Conservation (phyloP, 2,329 filamentous ascomycete genomes). For the Graphium sp. region DNA sequence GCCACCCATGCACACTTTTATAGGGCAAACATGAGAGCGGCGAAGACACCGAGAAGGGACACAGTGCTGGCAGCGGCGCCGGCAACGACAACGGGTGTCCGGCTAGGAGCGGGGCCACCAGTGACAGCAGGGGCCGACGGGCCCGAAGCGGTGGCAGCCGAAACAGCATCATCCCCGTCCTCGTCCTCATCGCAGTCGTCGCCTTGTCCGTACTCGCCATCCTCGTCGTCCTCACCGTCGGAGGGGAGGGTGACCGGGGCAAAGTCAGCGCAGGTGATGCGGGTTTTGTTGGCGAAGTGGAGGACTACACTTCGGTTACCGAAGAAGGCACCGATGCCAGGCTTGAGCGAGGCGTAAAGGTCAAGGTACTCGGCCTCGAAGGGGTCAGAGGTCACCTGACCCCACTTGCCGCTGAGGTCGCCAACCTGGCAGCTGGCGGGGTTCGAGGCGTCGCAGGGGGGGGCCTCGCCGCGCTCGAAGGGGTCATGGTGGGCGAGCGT, state of each 20-base stretch:
- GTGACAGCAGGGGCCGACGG: neutral
- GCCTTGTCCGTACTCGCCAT: too few relatives aligned
- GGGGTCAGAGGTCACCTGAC: slow-evolving; percentile 34
- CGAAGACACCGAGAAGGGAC: slow-evolving; percentile 2
- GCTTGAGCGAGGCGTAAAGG: slow-evolving; percentile 34
- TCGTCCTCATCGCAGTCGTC: slow-evolving; percentile 1
- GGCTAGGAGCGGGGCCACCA: neutral
- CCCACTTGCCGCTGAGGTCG: slow-evolving; percentile 61
- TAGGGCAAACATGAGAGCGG: slow-evolving; percentile 2
- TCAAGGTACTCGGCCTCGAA: slow-evolving; percentile 36
- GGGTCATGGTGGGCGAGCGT: slow-evolving; percentile 58
- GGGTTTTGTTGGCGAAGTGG: slow-evolving; percentile 46
- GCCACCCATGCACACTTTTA: too few relatives aligned
- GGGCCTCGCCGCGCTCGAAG: slow-evolving; percentile 42
- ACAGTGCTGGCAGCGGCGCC: slow-evolving; percentile 1
- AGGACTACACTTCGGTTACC: slow-evolving; percentile 48
- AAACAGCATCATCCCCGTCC: neutral
- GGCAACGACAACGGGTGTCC: neutral
- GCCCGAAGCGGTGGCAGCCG: neutral
- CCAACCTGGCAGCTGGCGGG: slow-evolving; percentile 59
- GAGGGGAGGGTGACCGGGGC: slow-evolving; percentile 4
- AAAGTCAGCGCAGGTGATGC: slow-evolving; percentile 51
- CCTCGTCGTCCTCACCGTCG: slow-evolving; percentile 1
- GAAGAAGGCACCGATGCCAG: slow-evolving; percentile 37
- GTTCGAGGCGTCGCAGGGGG: slow-evolving; percentile 37